Evolutionary conservation across 2,329 filamentous ascomycete species (phyloP).

Genomic region (Fusarium luffae): DNA sequence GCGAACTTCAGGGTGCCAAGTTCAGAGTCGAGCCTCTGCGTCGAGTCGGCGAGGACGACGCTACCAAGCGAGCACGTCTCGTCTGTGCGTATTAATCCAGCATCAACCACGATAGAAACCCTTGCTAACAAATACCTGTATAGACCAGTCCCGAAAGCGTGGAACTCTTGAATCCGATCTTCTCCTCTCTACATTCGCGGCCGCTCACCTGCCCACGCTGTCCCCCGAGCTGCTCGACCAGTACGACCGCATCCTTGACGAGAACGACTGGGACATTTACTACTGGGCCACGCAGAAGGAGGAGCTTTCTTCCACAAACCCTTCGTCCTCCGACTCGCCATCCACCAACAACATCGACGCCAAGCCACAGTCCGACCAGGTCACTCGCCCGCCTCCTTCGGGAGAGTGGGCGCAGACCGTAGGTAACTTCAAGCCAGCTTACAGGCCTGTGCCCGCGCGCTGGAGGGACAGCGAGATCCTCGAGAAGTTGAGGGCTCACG

Average conservation of each 20-base stretch:
- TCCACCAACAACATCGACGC: slow-evolving; percentile 28
- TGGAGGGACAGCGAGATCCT: slow-evolving; percentile 90
- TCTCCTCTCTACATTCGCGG: slow-evolving; percentile 93
- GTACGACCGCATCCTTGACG: slow-evolving; percentile 94
- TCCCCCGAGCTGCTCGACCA: slow-evolving; percentile 76
- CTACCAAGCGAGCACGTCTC: slow-evolving; percentile 89
- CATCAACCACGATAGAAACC: not conserved
- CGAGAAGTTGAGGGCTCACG: slow-evolving; percentile 80
- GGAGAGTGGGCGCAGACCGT: slow-evolving; percentile 98
- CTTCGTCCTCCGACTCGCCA: slow-evolving; percentile 42
- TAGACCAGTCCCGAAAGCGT: slow-evolving; percentile 93
- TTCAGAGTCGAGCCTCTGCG: slow-evolving; percentile 93
- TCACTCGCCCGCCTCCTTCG: slow-evolving; percentile 51
- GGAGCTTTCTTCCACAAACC: slow-evolving; percentile 58
- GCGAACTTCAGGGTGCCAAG: slow-evolving; percentile 85
- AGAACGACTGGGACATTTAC: slow-evolving; percentile 99
- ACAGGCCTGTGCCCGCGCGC: slow-evolving; percentile 85
- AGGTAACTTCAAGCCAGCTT: slow-evolving; percentile 92
- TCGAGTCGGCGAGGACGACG: slow-evolving; percentile 82
- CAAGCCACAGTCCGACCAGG: slow-evolving; percentile 46
- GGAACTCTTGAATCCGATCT: slow-evolving; percentile 97
- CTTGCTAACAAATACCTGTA: slow-evolving; percentile 1
- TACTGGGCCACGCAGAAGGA: slow-evolving; percentile 96
- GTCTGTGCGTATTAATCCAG: slow-evolving; percentile 61
- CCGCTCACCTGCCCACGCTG: slow-evolving; percentile 81